A percentile compares a stretch with the other conserved stretches of the same genome.
These are phyloP conservation scores for Candida silvicultrix DNA, from an alignment of 805 yeast genomes.

Conservation along the genomic window DNA sequence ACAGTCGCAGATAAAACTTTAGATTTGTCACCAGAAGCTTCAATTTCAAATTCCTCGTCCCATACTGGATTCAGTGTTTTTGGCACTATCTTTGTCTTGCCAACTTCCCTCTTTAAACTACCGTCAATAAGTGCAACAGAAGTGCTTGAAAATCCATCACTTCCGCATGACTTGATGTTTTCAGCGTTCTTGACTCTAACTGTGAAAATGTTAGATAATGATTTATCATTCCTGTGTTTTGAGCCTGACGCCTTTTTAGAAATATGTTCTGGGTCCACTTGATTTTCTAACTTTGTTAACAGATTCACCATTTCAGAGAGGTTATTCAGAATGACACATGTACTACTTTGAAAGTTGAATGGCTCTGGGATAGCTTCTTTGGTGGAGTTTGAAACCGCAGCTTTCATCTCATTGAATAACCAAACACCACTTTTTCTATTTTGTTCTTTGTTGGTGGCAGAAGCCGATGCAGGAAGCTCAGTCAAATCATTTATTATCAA, in stretches of 20 bases:
- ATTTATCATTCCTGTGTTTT: constrained; percentile 25
- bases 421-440: constrained; percentile 30
- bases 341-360: constrained; percentile 48
- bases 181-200: constrained; percentile 60
- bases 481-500: constrained; percentile 36
- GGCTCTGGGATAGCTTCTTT: constrained; percentile 41
- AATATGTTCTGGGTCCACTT: constrained; percentile 51
- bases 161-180: constrained; percentile 41
- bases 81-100: constrained; percentile 60
- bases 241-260: constrained; percentile 30
- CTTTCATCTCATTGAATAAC: constrained; percentile 45
- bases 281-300: constrained; percentile 45
- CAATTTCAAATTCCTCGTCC: constrained; percentile 78
- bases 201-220: constrained; percentile 50
- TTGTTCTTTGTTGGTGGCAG: constrained; percentile 18
- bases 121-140: constrained; percentile 61
- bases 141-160: constrained; percentile 45
- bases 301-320: constrained; percentile 45
- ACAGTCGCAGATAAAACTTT: constrained; percentile 51
- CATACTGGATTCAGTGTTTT: constrained; percentile 68
- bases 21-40: constrained; percentile 32
- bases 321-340: constrained; percentile 76
- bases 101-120: constrained; percentile 45
- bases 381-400: constrained; percentile 35
- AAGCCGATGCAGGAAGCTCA: constrained; percentile 12